Base-by-base conservation (phyloP, 176 grass and related monocot genomes). In the Elaeis guineensis region DNA sequence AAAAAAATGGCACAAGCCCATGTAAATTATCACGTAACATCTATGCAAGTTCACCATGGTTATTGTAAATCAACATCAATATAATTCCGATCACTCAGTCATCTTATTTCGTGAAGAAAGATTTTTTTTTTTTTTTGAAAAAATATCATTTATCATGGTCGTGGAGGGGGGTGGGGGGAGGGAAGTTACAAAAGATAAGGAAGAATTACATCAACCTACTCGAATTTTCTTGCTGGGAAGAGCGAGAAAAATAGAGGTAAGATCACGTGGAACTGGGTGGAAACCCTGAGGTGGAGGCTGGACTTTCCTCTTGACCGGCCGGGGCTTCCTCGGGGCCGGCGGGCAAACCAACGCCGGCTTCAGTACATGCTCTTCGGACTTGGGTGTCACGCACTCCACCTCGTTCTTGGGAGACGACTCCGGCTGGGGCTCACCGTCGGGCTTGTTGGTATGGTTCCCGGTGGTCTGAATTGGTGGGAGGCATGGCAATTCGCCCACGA, bases 311-410 rank as follows among this genome's bases (percentile, higher is more conserved):
- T 79, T 86, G 1, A 9, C 28, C 3, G 61, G 51, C 26, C 57
- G 39, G 35, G 72, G 72, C 64, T 82, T 95, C 69, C 78, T 67
- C 1, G 90, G 90, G 1, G 90, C 77, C 11, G 86, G 75, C 3
- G 91, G 91, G 68, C 86, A 87, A 60, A 72, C 75, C 17, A 53
- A 51, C 2, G 60, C 52, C 4, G 80, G 63, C 63, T 59, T 54
- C 17, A 86, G 54, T 11, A 58, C 19, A 55, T 72, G 65, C 3
- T 72, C 63, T 0, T 61, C 65, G 26, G 76, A 71, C 25, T 75
- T 90, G 14, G 92, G 92, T 4, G 92, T 97, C 6, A 52, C 60
- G 64, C 80, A 95, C 54, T 59, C 69, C 4, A 52, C 61, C 26
- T 73, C 67, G 0, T 18, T 14, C 26, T 19, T 8, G 0, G 35